A percentile compares a stretch with the other conserved stretches of the same genome.
phyloP scores from a whole-genome alignment of 192 early-diverging fungal species.

The Cetraspora pellucida region DNA sequence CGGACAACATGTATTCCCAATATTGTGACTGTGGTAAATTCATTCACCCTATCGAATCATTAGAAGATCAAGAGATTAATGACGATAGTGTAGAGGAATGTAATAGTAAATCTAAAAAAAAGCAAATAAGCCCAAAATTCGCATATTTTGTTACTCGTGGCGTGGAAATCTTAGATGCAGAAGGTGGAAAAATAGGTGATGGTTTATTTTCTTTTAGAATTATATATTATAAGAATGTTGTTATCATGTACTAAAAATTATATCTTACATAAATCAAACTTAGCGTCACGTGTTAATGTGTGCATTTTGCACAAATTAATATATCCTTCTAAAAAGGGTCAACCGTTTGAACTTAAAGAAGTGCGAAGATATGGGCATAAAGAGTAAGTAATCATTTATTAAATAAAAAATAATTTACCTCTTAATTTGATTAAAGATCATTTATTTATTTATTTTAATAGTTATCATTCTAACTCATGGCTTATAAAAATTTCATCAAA shows the following conservation, averaged over 20 bases:
- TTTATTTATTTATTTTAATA: conserved; percentile 33
- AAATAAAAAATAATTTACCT: neutral
- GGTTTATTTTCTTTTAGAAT: conserved; percentile 31
- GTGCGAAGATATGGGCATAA: conserved; percentile 78
- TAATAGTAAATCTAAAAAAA: conserved; percentile 38
- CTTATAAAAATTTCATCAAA: conserved; percentile 87
- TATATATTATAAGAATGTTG: conserved; percentile 30
- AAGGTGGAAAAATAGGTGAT: conserved; percentile 70
- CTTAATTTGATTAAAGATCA: neutral
- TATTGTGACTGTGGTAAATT: conserved; percentile 97
- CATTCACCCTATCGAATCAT: conserved; percentile 61
- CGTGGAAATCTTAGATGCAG: conserved; percentile 86
- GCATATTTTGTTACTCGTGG: conserved; percentile 88
- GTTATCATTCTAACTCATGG: conserved; percentile 92
- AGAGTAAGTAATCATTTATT: conserved; percentile 57
- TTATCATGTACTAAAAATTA: neutral
- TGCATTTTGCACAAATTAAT: conserved; percentile 85
- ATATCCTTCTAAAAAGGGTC: conserved; percentile 75
- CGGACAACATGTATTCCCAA: conserved; percentile 77
- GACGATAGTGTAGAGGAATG: conserved; percentile 37
- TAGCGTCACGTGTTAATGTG: conserved; percentile 80
- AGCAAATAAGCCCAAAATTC: conserved; percentile 48
- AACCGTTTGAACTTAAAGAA: conserved; percentile 73
- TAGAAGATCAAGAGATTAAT: conserved; percentile 33
- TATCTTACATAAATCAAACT: conserved; percentile 25